These are phyloP conservation scores for Leptosphaerulina australis DNA, from an alignment of 2,329 filamentous ascomycete species.

Conservation along the genomic window DNA sequence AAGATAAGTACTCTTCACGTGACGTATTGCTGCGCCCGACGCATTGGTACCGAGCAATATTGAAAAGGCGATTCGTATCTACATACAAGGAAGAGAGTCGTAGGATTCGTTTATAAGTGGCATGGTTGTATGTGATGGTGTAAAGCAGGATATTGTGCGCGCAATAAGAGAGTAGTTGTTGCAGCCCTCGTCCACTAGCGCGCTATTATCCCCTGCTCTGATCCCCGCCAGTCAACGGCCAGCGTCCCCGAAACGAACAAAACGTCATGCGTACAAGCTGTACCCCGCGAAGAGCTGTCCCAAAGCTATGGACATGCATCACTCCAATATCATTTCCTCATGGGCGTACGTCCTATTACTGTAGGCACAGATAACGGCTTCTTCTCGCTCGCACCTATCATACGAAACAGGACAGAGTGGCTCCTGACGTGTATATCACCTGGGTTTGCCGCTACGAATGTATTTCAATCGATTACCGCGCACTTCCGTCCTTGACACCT, in stretches of 20 bases:
- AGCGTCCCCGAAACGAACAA: conserved; percentile 1
- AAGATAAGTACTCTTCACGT: conserved; percentile 5
- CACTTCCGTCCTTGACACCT: conserved; percentile 29
- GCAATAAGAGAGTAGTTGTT: conserved; percentile 5
- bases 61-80: conserved; percentile 14
- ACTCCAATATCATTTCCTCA: background rate
- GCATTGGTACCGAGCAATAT: conserved; percentile 65
- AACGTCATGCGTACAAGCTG: conserved; percentile 26
- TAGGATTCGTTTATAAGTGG: conserved; percentile 72
- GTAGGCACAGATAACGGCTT: background rate
- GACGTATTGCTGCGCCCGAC: conserved; percentile 4
- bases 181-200: conserved; percentile 10
- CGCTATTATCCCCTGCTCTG: conserved; percentile 10
- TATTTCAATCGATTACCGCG: background rate
- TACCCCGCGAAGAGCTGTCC: background rate
- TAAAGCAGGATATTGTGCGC: conserved; percentile 12
- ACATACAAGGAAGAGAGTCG: conserved; percentile 80
- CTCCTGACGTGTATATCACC: conserved; percentile 10
- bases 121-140: conserved; percentile 55
- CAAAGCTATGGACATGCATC: background rate
- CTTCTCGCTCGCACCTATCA: background rate
- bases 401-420: conserved; percentile 1
- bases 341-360: background rate
- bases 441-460: conserved; percentile 1
- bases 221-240: conserved; percentile 21